phyloP scores from a whole-genome alignment of 2,329 filamentous ascomycete genomes.

The Colletotrichum orchidophilum region DNA sequence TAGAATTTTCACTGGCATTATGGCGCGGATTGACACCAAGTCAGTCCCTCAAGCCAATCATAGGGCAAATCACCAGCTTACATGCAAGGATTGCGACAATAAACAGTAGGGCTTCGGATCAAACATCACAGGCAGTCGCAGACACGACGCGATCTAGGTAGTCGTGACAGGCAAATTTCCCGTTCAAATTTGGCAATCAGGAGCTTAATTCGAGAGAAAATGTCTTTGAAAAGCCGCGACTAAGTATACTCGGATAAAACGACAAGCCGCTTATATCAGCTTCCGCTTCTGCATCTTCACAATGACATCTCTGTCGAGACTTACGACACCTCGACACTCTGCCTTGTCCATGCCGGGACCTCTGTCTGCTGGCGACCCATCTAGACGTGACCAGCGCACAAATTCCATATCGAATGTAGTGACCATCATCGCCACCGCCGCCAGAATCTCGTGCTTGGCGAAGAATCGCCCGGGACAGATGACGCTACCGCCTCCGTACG shows the following conservation, averaged over 20 bases:
- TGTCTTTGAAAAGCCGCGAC: background rate
- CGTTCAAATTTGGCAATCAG: background rate
- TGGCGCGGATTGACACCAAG: no score
- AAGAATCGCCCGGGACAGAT: slow-evolving; percentile 41
- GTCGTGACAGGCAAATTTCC: background rate
- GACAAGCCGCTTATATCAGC: background rate
- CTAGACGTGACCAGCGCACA: slow-evolving; percentile 25
- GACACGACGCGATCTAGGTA: no score
- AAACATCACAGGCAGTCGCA: no score
- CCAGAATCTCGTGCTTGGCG: slow-evolving; percentile 40
- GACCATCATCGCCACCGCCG: slow-evolving; percentile 35
- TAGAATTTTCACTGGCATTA: no score
- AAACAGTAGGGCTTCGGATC: no score
- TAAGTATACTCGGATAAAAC: background rate
- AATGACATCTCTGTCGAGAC: slow-evolving; percentile 37
- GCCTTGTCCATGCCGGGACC: slow-evolving; percentile 37
- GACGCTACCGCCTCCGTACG: slow-evolving; percentile 38
- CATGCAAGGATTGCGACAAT: no score
- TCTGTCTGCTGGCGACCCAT: slow-evolving; percentile 33
- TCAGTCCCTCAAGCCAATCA: no score
- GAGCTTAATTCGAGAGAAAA: background rate
- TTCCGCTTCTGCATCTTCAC: slow-evolving; percentile 30
- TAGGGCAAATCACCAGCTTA: no score
- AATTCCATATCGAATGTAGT: slow-evolving; percentile 36
- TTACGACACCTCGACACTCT: slow-evolving; percentile 37